Evolutionary conservation across 2,329 filamentous ascomycete genomes (phyloP), one percentile per base, ranked within the genome.

Genomic region (Calonectria honghensis): DNA sequence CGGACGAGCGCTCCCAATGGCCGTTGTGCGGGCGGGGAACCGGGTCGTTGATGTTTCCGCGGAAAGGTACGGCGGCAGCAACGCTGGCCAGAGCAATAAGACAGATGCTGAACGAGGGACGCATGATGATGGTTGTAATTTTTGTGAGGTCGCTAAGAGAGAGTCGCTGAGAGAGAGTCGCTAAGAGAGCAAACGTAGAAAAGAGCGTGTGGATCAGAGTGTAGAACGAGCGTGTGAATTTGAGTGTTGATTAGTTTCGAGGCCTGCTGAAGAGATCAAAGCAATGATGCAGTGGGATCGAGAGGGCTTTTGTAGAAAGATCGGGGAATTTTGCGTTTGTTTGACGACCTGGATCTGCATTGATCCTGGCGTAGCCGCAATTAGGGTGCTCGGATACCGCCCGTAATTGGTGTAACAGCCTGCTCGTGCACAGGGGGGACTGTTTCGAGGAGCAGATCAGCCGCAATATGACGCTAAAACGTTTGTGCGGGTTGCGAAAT

Each of bases 41-140:
- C 9, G 45, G 45, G 6, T 48, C n/a, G 52, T 35, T 35, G 52
- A 57, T 57, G 52, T 32, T 31, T n/a, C 52, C 52, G 31, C 52
- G 52, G 16, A 57, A 31, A 35, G 52, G 52, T 2, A 2, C 18
- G 31, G 52, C 52, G 7, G 20, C 31, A n/a, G 16, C 52, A 10
- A 14, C 18, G 52, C 52, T 35, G 24, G 13, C 31, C 31, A 57
- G 52, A 57, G 52, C 52, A n/a, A 57, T 57, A 13, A 57, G 52
- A 18, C 20, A 35, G 14, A 57, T 35, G 29, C 24, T 32, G 31
- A 57, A 35, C 13, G 52, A 57, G 52, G 18, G 18, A 57, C 52
- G 52, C 52, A 57, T 57, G 31, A 3, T 35, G 29, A 35, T 54
- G 29, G 18, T 57, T 57, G 29, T n/a, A 13, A 24, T 13, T 24